Conservation (phyloP, 345 rosid species). For the Xanthoceras sorbifolium region DNA sequence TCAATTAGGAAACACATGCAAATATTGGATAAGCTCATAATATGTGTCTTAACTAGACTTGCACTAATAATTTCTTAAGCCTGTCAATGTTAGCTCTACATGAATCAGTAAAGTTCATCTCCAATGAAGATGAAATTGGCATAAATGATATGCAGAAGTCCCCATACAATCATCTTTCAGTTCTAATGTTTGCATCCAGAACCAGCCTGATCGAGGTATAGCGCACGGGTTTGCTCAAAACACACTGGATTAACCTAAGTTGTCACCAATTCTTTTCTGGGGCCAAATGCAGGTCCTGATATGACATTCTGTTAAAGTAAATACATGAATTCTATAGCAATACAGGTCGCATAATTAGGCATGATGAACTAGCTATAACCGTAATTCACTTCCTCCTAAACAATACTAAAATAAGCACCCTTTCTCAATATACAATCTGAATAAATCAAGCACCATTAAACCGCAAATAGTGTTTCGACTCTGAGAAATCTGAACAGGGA, state of each 20-base stretch:
- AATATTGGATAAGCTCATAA: not conserved
- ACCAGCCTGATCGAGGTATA: not conserved
- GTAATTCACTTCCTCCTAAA: not conserved
- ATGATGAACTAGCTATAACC: not conserved
- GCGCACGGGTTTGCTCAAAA: not conserved
- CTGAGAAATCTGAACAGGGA: not conserved
- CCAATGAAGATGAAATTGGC: not conserved
- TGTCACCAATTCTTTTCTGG: not conserved
- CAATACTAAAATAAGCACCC: not conserved
- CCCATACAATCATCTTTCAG: not conserved
- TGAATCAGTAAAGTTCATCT: not conserved
- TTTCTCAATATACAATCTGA: not conserved
- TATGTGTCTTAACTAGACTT: not conserved
- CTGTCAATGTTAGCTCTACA: not conserved
- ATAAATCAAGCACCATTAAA: not conserved
- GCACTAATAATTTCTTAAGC: slow-evolving; percentile 1
- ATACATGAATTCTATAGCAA: no score
- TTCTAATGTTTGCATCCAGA: not conserved
- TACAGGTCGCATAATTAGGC: not conserved
- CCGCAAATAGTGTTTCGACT: not conserved
- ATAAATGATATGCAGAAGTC: not conserved
- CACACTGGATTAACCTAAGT: not conserved
- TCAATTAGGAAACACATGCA: not conserved
- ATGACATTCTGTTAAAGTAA: not conserved
- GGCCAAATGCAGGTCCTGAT: not conserved